Evolutionary conservation across 768 basidiomycete species (phyloP), one percentile per base, ranked within the genome.

Genomic region (Lactarius trivialis): DNA sequence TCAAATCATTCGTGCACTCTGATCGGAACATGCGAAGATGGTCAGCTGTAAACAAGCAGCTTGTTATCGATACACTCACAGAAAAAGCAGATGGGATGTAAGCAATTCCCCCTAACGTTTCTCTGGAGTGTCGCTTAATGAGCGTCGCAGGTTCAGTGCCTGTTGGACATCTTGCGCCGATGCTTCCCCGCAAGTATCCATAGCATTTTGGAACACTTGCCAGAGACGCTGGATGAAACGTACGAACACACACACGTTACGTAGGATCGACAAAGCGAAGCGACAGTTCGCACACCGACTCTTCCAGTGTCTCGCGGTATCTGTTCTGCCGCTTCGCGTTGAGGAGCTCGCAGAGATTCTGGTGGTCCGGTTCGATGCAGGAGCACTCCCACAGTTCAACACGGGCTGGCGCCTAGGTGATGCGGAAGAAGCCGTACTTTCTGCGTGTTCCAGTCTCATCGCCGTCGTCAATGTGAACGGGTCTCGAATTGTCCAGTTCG

Each of bases 321-420:
- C 60, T 8, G 28, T 39, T 4, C 37, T 55, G 7, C 60, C 60
- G 9, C 28, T 61, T 43, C 48, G 12, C 11, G 49, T 56, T 9
- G n/a, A 51, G 2, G 55, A 61, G 17, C 60, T 61, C 21, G 48
- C 49, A 3, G 60, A 61, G 4, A 32, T 61, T 43, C 32, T 61
- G 24, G 49, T 49, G 12, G 30, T 61, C 1, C 48, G 39, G 9
- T 56, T 56, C 5, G 60, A 56, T 0, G 4, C n/a, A 14, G 53
- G 28, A 11, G 3, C 39, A n/a, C n/a, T 9, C 61, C 61, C 14
- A 32, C n/a, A 5, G 17, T 45, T 62, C 1, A 14, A 24, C 7
- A 21, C n/a, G 5, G 41, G 48, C 14, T 62, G 56, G 56, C 56
- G 61, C 5, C n/a, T 32, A 8, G 61, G 58, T n/a, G 34, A 58